A percentile compares a stretch with the other conserved stretches of the same genome.
phyloP scores from a whole-genome alignment of 352 stramenopile genomes.

The Bremia lactucae region DNA sequence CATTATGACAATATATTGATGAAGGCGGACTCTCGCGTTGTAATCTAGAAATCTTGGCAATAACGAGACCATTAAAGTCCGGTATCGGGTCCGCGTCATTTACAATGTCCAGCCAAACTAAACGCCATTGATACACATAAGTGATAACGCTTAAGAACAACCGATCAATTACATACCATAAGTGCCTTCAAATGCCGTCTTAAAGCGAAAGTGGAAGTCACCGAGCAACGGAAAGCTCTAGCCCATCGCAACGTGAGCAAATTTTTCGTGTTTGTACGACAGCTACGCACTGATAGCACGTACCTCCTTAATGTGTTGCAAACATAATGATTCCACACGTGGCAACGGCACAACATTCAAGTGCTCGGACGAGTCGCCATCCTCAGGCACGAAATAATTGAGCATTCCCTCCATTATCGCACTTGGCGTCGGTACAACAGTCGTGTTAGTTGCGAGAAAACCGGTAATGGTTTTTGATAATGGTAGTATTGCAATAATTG shows the following conservation, averaged over 20 bases:
- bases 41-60: conserved; percentile 74
- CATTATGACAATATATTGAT: conserved; percentile 26
- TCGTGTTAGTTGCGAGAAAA: not conserved
- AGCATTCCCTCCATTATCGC: conserved; percentile 77
- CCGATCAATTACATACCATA: conserved; percentile 37
- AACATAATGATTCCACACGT: conserved; percentile 57
- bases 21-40: conserved; percentile 36
- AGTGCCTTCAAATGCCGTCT: conserved; percentile 76
- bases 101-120: conserved; percentile 76
- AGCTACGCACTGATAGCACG: not conserved
- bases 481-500: too few relatives aligned
- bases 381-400: conserved; percentile 82
- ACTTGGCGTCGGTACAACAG: too few relatives aligned
- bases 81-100: conserved; percentile 62
- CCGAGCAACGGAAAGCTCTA: conserved; percentile 68
- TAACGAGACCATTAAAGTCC: conserved; percentile 68
- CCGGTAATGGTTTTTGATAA: not conserved
- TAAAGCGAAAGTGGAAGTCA: conserved; percentile 82
- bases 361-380: conserved; percentile 79
- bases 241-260: conserved; percentile 4
- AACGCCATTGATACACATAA: not conserved
- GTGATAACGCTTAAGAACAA: not conserved
- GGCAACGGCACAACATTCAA: conserved; percentile 76
- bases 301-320: conserved; percentile 78
- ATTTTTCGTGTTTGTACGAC: not conserved